phyloP scores from a whole-genome alignment of 805 yeast genomes.

The Komagataella kurtzmanii region DNA sequence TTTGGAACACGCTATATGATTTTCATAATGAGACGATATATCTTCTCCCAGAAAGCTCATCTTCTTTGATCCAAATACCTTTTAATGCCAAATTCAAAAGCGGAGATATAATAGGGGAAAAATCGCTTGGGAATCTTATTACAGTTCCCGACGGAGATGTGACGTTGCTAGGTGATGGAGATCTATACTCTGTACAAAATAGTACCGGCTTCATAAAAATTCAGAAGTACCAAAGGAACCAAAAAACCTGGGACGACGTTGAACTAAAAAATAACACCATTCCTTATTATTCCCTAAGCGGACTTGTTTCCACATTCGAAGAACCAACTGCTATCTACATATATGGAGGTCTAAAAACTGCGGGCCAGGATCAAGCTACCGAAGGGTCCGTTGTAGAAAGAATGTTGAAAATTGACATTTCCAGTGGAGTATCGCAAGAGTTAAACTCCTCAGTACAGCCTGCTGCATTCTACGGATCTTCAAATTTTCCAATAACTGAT shows the following conservation, averaged over 20 bases:
- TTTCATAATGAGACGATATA: slow-evolving; percentile 16
- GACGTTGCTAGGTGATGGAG: slow-evolving; percentile 7
- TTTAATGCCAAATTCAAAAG: slow-evolving; percentile 12
- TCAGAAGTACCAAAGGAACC: slow-evolving; percentile 7
- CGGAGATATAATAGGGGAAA: slow-evolving; percentile 6
- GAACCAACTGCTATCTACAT: slow-evolving; percentile 28
- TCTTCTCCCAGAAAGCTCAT: slow-evolving; percentile 9
- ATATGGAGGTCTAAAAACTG: slow-evolving; percentile 32
- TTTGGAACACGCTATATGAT: slow-evolving; percentile 15
- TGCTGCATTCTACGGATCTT: slow-evolving; percentile 39
- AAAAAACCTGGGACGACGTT: slow-evolving; percentile 11
- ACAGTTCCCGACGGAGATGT: slow-evolving; percentile 10
- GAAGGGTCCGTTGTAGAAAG: slow-evolving; percentile 21
- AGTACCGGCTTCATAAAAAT: slow-evolving; percentile 2
- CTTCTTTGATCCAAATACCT: slow-evolving; percentile 11
- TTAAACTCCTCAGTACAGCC: slow-evolving; percentile 39
- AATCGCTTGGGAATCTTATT: slow-evolving; percentile 2
- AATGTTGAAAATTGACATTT: slow-evolving; percentile 29
- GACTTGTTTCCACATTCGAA: slow-evolving; percentile 27
- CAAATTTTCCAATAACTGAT: slow-evolving; percentile 26
- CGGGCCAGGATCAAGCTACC: background rate
- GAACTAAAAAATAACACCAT: slow-evolving; percentile 6
- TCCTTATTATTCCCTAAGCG: slow-evolving; percentile 16
- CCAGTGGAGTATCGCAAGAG: slow-evolving; percentile 18
- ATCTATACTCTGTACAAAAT: slow-evolving; percentile 8